Percentiles rank a stretch among this genome's conserved stretches.
Evolutionary conservation across 2,329 filamentous ascomycete species (phyloP).

Genomic region (Teratosphaeria nubilosa): DNA sequence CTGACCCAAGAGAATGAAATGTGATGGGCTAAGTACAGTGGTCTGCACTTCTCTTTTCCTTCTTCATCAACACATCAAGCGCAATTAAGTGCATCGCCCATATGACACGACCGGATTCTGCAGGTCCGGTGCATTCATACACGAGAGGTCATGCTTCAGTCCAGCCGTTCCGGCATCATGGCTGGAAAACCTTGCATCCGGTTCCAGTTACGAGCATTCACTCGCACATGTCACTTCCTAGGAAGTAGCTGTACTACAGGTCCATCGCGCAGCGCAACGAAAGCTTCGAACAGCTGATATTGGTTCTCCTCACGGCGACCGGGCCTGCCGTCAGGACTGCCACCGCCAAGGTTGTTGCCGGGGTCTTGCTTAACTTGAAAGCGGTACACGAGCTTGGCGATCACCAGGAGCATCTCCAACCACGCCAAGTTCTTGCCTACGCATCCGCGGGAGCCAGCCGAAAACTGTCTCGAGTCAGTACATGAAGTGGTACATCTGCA

Average conservation of each 20-base stretch:
- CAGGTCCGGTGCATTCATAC: neutral
- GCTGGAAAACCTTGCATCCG: neutral
- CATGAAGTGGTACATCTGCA: neutral
- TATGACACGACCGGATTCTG: no score
- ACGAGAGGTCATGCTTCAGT: neutral
- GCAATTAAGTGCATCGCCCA: no score
- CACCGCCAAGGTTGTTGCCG: neutral
- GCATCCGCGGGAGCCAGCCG: slow-evolving; percentile 57
- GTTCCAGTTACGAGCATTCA: neutral
- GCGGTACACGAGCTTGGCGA: slow-evolving; percentile 5
- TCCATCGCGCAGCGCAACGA: neutral
- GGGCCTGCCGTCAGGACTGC: neutral
- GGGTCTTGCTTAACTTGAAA: neutral
- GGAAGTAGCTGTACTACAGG: neutral
- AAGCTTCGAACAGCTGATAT: slow-evolving; percentile 1
- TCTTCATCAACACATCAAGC: no score
- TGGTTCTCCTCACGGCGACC: neutral
- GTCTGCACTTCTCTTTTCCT: no score
- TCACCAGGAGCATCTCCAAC: slow-evolving; percentile 7
- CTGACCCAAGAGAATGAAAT: no score
- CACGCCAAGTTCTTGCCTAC: slow-evolving; percentile 48
- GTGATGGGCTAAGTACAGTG: no score
- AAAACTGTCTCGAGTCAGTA: slow-evolving; percentile 38
- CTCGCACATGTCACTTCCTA: neutral
- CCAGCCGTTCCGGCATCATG: neutral